Percentiles rank a stretch among this genome's conserved stretches.
Conservation (phyloP, 148 eudicot species). For the Gaultheria prostrata region DNA sequence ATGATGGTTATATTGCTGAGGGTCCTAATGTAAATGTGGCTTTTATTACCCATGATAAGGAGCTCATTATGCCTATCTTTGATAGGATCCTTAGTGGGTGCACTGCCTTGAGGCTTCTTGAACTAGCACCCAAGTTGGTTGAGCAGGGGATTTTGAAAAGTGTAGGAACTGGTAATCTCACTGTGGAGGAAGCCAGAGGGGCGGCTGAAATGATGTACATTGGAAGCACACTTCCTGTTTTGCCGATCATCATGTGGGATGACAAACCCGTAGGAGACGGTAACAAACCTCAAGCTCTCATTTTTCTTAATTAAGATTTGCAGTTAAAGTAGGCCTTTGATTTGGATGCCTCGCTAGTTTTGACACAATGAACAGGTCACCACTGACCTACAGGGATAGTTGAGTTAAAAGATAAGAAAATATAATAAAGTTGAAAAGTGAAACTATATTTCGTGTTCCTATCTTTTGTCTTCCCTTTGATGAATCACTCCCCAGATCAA, state of each 20-base stretch:
- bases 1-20: conserved; percentile 61
- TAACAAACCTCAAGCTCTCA: conserved; percentile 20
- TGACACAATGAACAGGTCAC: not conserved
- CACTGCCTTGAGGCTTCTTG: conserved; percentile 64
- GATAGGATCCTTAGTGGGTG: conserved; percentile 71
- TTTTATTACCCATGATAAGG: conserved; percentile 54
- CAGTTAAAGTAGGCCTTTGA: not conserved
- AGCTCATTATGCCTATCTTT: conserved; percentile 63
- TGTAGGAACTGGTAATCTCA: conserved; percentile 43
- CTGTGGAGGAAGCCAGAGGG: conserved; percentile 49
- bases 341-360: not conserved
- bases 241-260: conserved; percentile 71
- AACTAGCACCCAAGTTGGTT: conserved; percentile 53
- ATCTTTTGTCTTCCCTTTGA: not conserved
- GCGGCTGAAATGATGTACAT: conserved; percentile 73
- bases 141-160: conserved; percentile 45
- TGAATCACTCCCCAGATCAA: not conserved
- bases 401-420: not conserved
- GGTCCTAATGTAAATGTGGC: conserved; percentile 80
- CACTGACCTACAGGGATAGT: not conserved
- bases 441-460: not conserved
- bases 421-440: not conserved
- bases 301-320: not conserved
- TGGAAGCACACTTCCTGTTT: conserved; percentile 70
- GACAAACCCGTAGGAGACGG: conserved; percentile 66